These are phyloP conservation scores for Diaporthe australafricana DNA, from an alignment of 2,329 filamentous ascomycete genomes.

Conservation along the genomic window DNA sequence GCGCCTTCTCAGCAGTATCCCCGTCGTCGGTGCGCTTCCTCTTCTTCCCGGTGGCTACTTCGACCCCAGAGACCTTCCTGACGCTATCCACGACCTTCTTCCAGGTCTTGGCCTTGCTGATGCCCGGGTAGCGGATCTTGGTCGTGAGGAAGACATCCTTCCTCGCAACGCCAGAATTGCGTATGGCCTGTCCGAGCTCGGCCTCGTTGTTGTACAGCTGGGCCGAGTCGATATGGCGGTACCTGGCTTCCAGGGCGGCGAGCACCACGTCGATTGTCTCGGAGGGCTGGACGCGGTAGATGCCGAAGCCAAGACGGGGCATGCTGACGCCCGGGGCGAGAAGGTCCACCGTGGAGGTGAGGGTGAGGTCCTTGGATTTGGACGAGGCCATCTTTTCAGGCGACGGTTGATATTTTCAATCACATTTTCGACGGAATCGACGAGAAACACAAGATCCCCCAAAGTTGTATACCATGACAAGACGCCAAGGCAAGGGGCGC, in stretches of 20 bases:
- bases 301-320: conserved; percentile 24
- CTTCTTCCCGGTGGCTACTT: background rate
- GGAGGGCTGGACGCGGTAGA: conserved; percentile 19
- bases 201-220: conserved; percentile 33
- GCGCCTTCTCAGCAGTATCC: background rate
- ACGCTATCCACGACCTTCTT: conserved; percentile 10
- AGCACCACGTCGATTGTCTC: background rate
- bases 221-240: conserved; percentile 28
- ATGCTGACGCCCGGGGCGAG: conserved; percentile 4
- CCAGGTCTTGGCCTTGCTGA: conserved; percentile 17
- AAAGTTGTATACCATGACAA: background rate
- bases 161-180: background rate
- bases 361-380: background rate
- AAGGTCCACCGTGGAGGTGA: background rate
- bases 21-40: background rate
- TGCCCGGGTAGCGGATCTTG: conserved; percentile 26
- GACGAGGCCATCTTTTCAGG: background rate
- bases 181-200: conserved; percentile 6
- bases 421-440: background rate
- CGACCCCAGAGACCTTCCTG: background rate
- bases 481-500: background rate
- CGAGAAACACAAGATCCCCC: no score
- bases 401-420: background rate
- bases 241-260: background rate
- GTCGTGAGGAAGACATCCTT: conserved; percentile 27